Conservation (phyloP, 495 filamentous ascomycete genomes). For the Hypoxylon subgilvum region DNA sequence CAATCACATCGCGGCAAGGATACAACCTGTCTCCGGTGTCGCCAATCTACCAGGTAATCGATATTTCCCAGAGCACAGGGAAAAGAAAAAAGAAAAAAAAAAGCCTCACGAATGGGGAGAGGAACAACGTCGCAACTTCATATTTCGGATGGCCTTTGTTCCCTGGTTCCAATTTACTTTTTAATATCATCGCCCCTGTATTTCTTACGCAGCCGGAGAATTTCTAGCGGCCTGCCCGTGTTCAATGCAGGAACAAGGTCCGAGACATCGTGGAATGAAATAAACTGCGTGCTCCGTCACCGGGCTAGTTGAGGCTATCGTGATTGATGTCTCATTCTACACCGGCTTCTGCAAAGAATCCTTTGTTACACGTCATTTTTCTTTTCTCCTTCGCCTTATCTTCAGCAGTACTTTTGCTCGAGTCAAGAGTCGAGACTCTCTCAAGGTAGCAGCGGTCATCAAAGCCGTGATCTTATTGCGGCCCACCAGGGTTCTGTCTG, state of each 20-base stretch:
- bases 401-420: conserved; percentile 9
- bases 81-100: conserved; percentile 19
- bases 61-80: conserved; percentile 5
- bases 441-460: conserved; percentile 7
- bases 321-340: conserved; percentile 15
- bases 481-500: conserved; percentile 4
- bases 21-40: conserved; percentile 8
- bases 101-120: not conserved
- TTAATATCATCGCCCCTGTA: conserved; percentile 31
- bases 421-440: conserved; percentile 25
- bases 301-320: conserved; percentile 24
- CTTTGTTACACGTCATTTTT: conserved; percentile 33
- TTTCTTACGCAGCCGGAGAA: conserved; percentile 30
- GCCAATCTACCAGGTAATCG: conserved; percentile 21
- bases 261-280: conserved; percentile 34
- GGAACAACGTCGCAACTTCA: conserved; percentile 31
- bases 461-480: conserved; percentile 5
- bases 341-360: conserved; percentile 35
- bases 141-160: conserved; percentile 33
- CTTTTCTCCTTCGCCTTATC: too few species aligned
- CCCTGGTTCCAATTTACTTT: conserved; percentile 38
- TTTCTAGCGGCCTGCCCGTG: conserved; percentile 17
- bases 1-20: conserved; percentile 29
- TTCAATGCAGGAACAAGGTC: conserved; percentile 37
- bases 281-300: conserved; percentile 28